Percentiles rank a stretch among this genome's conserved stretches.
phyloP scores from a whole-genome alignment of 306 rosid species.

The Quercus aquifolioides region DNA sequence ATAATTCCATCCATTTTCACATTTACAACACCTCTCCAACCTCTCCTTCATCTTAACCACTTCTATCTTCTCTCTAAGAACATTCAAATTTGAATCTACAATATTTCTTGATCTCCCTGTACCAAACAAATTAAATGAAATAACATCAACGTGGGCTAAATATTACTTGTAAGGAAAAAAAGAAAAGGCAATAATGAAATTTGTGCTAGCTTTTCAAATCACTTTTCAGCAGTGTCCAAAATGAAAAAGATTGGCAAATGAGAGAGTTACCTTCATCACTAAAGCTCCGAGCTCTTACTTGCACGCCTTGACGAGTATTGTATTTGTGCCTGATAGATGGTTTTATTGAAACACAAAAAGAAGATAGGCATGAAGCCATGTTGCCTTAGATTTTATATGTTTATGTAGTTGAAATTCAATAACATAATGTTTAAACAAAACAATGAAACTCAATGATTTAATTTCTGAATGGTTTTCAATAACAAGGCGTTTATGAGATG shows the following conservation, averaged over 20 bases:
- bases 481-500: no score
- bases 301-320: not conserved
- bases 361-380: not conserved
- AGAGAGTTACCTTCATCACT: constrained; percentile 43
- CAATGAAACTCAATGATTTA: no score
- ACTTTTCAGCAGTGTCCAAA: no score
- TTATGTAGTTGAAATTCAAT: no score
- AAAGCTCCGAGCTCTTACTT: constrained; percentile 29
- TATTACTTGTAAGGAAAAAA: not conserved
- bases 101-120: constrained; percentile 42
- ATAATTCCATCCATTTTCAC: constrained; percentile 55
- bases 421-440: no score
- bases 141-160: not conserved
- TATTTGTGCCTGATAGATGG: constrained; percentile 1
- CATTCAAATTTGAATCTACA: constrained; percentile 47
- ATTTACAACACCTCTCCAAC: constrained; percentile 43
- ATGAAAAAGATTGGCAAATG: not conserved
- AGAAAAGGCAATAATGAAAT: not conserved
- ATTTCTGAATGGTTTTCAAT: no score
- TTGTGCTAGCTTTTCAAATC: no score
- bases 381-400: not conserved
- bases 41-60: constrained; percentile 49
- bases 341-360: constrained; percentile 9
- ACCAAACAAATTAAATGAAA: not conserved
- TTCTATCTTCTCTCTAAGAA: constrained; percentile 48